Base-by-base conservation (phyloP, 179 eudicot genomes). In the Sideroxylon spinosum region DNA sequence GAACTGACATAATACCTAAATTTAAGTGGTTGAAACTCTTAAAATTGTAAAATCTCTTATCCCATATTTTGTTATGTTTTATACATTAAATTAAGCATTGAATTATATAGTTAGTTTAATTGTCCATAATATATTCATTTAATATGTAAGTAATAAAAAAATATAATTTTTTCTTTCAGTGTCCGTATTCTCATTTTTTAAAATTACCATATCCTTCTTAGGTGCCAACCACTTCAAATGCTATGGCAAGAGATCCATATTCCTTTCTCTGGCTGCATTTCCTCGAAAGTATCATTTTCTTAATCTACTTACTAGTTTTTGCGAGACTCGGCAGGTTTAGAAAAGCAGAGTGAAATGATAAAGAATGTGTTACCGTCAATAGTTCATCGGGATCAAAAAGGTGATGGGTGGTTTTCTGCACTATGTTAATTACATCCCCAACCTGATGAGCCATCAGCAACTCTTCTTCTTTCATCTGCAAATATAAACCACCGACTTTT, bases 341-440 rank as follows among this genome's bases (percentile, higher is more conserved):
- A 37, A 12, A 77, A 0, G 22, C 0, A 28, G 14, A 73, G 55
- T 52, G 3, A 37, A 29, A 65, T 55, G 60, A 46, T 64, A 73
- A n/a, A 57, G 17, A 29, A 29, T 74, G n/a, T 74, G n/a, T 17
- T 86, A 95, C 99, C 89, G 92, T 94, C 76, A 93, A 83, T 50
- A 95, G 77, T 49, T 95, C 99, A 79, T 95, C 99, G 49, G 99
- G 99, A 83, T 95, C 98, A 79, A 95, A 95, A 79, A 95, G 93
- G 73, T 88, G 95, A 85, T 93, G 98, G 74, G 96, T 90, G 74
- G 91, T 89, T 78, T 83, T 92, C 80, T 95, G 98, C 78, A 95
- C 80, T 60, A 93, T 90, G 81, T 87, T 86, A 64, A 95, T 87
- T 64, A 92, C 91, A 87, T 95, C 99, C 74, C 95, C 97, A 61